These are phyloP conservation scores for Penicillium crustosum DNA, from an alignment of 2,329 filamentous ascomycete genomes.

Conservation along the genomic window DNA sequence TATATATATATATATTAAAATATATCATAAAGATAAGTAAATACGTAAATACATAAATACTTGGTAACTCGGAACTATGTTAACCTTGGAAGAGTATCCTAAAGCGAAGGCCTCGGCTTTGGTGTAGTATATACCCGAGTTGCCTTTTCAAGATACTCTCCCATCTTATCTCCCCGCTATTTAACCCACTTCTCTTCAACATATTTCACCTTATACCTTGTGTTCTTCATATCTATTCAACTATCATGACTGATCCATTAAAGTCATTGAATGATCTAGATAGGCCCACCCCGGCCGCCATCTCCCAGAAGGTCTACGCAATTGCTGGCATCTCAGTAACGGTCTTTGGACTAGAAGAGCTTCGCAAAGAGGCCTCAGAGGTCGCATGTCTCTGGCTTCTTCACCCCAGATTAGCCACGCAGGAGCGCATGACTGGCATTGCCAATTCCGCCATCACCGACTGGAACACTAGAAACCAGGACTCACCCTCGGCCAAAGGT, in stretches of 20 bases:
- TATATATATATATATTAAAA: background rate
- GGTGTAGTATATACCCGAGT: slow-evolving; percentile 18
- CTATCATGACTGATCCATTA: slow-evolving; percentile 36
- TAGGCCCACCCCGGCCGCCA: slow-evolving; percentile 31
- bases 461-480: slow-evolving; percentile 57
- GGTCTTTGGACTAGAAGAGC: slow-evolving; percentile 76
- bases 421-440: slow-evolving; percentile 72
- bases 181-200: background rate
- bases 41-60: too few relatives aligned
- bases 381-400: slow-evolving; percentile 88
- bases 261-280: slow-evolving; percentile 36
- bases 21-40: too few relatives aligned
- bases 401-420: slow-evolving; percentile 71
- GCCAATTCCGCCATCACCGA: slow-evolving; percentile 67
- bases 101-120: slow-evolving; percentile 13
- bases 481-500: slow-evolving; percentile 49
- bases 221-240: background rate
- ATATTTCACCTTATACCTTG: background rate
- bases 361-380: slow-evolving; percentile 54
- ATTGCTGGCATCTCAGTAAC: slow-evolving; percentile 78
- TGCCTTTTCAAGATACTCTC: background rate
- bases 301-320: slow-evolving; percentile 66
- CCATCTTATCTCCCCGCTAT: slow-evolving; percentile 9
- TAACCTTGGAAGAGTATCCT: background rate
- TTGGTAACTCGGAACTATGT: too few relatives aligned